These are phyloP conservation scores for Coelastrella sp. DNA, from an alignment of 139 green algal species.

Conservation along the genomic window DNA sequence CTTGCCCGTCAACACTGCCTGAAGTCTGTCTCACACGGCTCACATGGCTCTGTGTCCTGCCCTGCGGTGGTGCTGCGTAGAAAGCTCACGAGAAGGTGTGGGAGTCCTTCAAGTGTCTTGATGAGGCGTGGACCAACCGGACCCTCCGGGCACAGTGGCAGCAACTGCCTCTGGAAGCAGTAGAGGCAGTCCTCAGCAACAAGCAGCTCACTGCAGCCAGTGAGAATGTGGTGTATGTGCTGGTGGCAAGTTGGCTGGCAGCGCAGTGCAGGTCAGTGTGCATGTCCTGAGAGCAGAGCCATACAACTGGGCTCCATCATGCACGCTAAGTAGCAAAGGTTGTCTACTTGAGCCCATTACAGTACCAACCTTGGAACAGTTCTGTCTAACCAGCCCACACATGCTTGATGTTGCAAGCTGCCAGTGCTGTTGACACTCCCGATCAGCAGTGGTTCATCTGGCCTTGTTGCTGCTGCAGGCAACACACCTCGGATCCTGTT, in stretches of 20 bases:
- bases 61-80: not conserved
- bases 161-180: constrained; percentile 31
- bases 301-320: no score
- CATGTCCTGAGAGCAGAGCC: not conserved
- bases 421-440: no score
- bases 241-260: constrained; percentile 42
- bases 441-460: not conserved
- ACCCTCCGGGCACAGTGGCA: not conserved
- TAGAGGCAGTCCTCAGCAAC: constrained; percentile 17
- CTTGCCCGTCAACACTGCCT: no score
- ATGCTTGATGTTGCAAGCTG: no score
- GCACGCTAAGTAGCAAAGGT: no score
- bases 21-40: no score
- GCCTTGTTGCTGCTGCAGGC: not conserved
- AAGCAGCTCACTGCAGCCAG: constrained; percentile 15
- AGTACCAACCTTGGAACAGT: no score
- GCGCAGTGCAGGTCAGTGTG: constrained; percentile 20
- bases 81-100: constrained; percentile 42
- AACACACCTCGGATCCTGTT: not conserved
- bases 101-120: constrained; percentile 13
- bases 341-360: no score
- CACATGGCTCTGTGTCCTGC: no score
- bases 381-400: no score
- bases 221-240: constrained; percentile 42
- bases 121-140: constrained; percentile 29